Base-by-base conservation (phyloP, 805 yeast species). In the Lipomyces yamanashiensis region DNA sequence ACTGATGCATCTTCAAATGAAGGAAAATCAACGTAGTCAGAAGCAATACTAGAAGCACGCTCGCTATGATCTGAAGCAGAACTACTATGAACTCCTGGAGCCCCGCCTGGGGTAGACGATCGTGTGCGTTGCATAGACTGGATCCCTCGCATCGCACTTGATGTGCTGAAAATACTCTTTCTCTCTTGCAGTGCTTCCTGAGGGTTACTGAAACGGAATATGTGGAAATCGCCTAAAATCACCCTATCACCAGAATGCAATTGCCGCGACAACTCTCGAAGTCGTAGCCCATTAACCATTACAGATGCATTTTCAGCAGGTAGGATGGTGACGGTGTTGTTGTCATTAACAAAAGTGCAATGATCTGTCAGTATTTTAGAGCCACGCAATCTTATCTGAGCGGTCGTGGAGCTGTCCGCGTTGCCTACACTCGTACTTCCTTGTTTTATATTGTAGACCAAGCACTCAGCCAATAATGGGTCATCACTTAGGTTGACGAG, bases 401-500 rank as follows among this genome's bases (percentile, higher is more conserved):
- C 74, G 2, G 53, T 51, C 5, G 64, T 47, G 7, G 61, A 58
- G 33, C 63, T 61, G 15, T 68, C 72, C 8, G 64, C 69, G 48
- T 66, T 70, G 34, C 73, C 70, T 12, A 72, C 73, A 2, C 55
- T 36, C 1, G 74, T 72, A 13, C 44, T 45, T 2, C 75, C 75
- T 6, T 61, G 63, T 43, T 66, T 63, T 45, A 72, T 63, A 45
- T 72, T 71, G 63, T 72, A 72, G 7, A 72, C 69, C 37, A 72
- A 59, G 53, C 72, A 72, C 44, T 72, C 75, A 8, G 73, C 67
- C 43, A 67, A 58, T 39, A 67, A 54, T 2, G 72, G 73, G 54
- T 70, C 72, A 33, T 71, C 73, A 34, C 72, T 59, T 17, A 72
- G 64, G 47, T 72, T 72, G 15, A 72, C 72, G n/a, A 73, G 62